Conservation (phyloP, 805 yeast genomes). For the Jamesozyma piceae region DNA sequence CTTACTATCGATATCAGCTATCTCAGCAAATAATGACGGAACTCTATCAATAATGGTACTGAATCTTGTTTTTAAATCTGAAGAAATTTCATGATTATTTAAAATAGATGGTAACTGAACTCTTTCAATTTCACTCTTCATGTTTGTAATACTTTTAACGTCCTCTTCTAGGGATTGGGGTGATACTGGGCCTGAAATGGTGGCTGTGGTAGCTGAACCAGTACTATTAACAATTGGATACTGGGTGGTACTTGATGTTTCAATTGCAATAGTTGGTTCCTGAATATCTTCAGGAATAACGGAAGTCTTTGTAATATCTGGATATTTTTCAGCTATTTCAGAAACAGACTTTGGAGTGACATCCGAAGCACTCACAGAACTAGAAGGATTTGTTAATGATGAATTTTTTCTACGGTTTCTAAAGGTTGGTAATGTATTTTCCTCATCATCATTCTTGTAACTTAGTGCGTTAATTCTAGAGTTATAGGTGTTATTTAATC, state of each 20-base stretch:
- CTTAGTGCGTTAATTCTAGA: slow-evolving; percentile 33
- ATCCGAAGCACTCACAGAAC: neutral
- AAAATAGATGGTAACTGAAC: slow-evolving; percentile 32
- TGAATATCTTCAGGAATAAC: neutral
- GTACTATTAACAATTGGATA: neutral
- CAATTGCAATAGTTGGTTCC: neutral
- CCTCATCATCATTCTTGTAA: slow-evolving; percentile 74
- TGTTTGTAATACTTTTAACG: slow-evolving; percentile 47
- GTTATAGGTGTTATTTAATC: slow-evolving; percentile 8
- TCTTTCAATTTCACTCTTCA: slow-evolving; percentile 50
- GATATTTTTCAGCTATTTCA: slow-evolving; percentile 3
- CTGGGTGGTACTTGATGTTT: too few species aligned
- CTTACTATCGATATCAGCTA: slow-evolving; percentile 55
- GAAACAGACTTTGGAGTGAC: neutral
- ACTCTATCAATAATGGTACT: slow-evolving; percentile 59
- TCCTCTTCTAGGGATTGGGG: slow-evolving; percentile 27
- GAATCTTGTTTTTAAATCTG: slow-evolving; percentile 46
- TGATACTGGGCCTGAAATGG: neutral
- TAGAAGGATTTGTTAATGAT: slow-evolving; percentile 1
- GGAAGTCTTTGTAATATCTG: slow-evolving; percentile 1
- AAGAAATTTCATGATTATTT: slow-evolving; percentile 24
- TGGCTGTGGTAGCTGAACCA: neutral
- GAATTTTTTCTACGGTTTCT: slow-evolving; percentile 35
- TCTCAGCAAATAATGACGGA: slow-evolving; percentile 57
- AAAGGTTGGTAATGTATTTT: slow-evolving; percentile 56